Conservation (phyloP, 306 rosid species). For the Malus asiatica region DNA sequence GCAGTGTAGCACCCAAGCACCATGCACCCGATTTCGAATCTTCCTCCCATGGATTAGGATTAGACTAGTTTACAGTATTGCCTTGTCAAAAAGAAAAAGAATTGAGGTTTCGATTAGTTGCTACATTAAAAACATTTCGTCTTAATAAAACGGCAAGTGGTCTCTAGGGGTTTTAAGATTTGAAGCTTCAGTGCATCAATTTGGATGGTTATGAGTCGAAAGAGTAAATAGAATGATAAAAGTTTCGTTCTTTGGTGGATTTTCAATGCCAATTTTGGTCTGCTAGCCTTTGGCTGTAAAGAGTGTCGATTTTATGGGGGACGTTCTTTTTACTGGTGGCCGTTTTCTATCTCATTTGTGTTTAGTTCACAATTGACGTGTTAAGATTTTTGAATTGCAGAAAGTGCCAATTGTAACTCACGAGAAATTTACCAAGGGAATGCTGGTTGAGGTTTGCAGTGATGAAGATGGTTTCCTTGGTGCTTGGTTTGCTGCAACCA, state of each 20-base stretch:
- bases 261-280: background rate
- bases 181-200: background rate
- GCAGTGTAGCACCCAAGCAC: background rate
- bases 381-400: background rate
- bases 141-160: background rate
- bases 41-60: no score
- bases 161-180: background rate
- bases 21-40: no score
- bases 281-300: background rate
- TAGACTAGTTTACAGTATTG: no score
- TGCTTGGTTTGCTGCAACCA: constrained; percentile 37
- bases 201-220: background rate
- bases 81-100: no score
- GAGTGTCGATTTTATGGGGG: background rate
- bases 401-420: background rate
- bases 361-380: background rate
- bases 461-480: constrained; percentile 43
- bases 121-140: no score
- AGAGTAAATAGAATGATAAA: background rate
- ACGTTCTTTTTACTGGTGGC: background rate
- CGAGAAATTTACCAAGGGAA: constrained; percentile 20
- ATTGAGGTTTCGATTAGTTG: no score
- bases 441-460: constrained; percentile 29
- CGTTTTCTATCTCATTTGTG: background rate
- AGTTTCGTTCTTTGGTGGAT: no score